Evolutionary conservation across 371 early-diverging fungal species (phyloP), one percentile per base, ranked within the genome.

Genomic region (Actinomucor elegans): DNA sequence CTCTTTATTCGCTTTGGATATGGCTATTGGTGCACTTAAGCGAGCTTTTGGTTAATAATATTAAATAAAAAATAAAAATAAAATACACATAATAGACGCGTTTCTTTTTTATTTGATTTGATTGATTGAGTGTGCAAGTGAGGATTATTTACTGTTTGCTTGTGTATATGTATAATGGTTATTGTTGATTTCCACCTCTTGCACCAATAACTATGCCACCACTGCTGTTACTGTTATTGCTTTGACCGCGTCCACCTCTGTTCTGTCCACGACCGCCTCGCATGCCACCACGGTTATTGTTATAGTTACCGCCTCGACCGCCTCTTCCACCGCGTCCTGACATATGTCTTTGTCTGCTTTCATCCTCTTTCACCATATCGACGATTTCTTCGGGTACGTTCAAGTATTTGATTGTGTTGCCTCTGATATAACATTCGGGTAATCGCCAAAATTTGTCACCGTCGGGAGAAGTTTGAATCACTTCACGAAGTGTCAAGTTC

Each of bases 401-500:
- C 59, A 98, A 77, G 66, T 94, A 96, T 77, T 96, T 96, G 63
- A 98, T 93, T 6, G 92, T 93, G 64, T 83, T 90, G 50, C 98
- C 98, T 63, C 94, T 84, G 55, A 98, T 90, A 64, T 93, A 95
- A 54, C 90, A 87, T 67, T 97, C 97, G 9, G 90, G 83, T 37
- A 96, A 73, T 24, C 92, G 82, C 92, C 92, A 95, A 64, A 98
- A 98, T 49, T 85, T 78, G 64, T 94, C 92, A 21, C 96, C 94
- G 63, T 94, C 95, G 32, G 94, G 86, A 1, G 91, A 89, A 0
- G 97, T 98, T 67, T 90, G 91, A 55, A 97, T 94, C 20, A 97
- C 98, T 71, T 97, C 97, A 52, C 93, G 86, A 34, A 99, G 75
- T 27, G 90, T 91, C 66, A 99, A 67, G 74, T 99, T 99, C 99